Conservation (phyloP, 2,329 filamentous ascomycete species). For the Curvularia verruculosa region DNA sequence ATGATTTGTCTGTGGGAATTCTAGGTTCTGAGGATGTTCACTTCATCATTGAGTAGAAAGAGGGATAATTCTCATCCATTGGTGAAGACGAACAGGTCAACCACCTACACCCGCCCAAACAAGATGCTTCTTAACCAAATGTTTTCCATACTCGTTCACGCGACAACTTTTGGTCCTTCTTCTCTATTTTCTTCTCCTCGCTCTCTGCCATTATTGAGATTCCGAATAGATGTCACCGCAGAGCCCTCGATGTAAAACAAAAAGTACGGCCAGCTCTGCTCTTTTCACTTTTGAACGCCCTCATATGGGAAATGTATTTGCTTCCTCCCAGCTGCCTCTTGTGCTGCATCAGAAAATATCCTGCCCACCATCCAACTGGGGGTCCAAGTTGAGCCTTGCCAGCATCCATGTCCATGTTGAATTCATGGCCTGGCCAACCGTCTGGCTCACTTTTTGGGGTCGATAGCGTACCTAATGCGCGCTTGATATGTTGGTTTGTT, state of each 20-base stretch:
- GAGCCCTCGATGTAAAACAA: slow-evolving; percentile 15
- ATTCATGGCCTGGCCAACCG: slow-evolving; percentile 27
- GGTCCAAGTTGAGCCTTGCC: slow-evolving; percentile 25
- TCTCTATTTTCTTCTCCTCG: background rate
- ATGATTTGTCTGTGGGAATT: too few species aligned
- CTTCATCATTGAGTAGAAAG: too few species aligned
- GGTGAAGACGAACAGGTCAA: too few species aligned
- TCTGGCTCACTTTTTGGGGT: slow-evolving; percentile 10
- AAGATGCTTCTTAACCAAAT: slow-evolving; percentile 12
- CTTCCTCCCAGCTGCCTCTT: slow-evolving; percentile 20
- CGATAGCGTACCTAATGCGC: slow-evolving; percentile 9
- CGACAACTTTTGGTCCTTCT: background rate
- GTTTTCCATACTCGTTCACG: slow-evolving; percentile 3
- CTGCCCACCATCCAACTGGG: slow-evolving; percentile 22
- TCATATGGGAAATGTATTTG: slow-evolving; percentile 18
- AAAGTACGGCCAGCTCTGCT: slow-evolving; percentile 18
- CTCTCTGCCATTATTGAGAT: too few species aligned
- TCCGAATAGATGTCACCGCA: background rate
- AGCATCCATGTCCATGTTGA: slow-evolving; percentile 22
- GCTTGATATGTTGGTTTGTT: slow-evolving; percentile 20
- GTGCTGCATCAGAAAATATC: slow-evolving; percentile 24
- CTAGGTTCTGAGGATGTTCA: too few species aligned
- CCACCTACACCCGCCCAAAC: background rate
- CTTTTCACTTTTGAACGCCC: slow-evolving; percentile 20
- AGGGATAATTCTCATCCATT: too few species aligned